These are phyloP conservation scores for Melanopsichium pennsylvanicum DNA, from an alignment of 1,284 basidiomycete genomes.

Conservation along the genomic window DNA sequence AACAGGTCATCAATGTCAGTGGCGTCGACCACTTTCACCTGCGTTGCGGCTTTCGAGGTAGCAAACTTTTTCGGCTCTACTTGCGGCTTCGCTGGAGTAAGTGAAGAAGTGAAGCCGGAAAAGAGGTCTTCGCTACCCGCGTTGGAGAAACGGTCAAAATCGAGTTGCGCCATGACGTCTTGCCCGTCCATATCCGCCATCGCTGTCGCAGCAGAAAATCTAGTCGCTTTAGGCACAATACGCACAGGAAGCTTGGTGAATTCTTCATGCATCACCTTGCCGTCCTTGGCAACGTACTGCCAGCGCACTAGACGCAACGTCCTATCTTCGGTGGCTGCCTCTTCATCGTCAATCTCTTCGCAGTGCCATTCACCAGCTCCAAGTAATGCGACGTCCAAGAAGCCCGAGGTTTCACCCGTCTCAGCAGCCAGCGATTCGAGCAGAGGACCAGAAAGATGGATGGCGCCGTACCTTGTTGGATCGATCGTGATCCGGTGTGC, in stretches of 20 bases:
- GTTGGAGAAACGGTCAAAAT: slow-evolving; percentile 32
- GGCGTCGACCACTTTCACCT: slow-evolving; percentile 6
- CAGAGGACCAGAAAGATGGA: slow-evolving; percentile 49
- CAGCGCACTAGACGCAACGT: slow-evolving; percentile 32
- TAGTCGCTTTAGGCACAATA: slow-evolving; percentile 3
- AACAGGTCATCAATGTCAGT: slow-evolving; percentile 38
- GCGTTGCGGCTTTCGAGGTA: neutral
- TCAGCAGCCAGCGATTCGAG: slow-evolving; percentile 38
- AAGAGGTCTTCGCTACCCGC: slow-evolving; percentile 41
- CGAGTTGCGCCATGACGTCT: slow-evolving; percentile 30
- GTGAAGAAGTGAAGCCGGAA: slow-evolving; percentile 23
- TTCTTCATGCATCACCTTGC: slow-evolving; percentile 42
- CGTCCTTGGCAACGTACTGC: slow-evolving; percentile 41
- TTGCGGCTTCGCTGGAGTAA: slow-evolving; percentile 5
- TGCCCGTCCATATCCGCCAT: slow-evolving; percentile 1
- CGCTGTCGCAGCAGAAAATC: neutral
- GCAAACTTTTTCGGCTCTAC: neutral
- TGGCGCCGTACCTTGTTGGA: slow-evolving; percentile 56
- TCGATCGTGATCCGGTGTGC: slow-evolving; percentile 58
- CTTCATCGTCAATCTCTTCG: slow-evolving; percentile 29
- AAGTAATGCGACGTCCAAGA: slow-evolving; percentile 17
- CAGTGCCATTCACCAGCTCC: slow-evolving; percentile 35
- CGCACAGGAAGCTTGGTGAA: slow-evolving; percentile 33
- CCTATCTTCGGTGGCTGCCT: neutral
- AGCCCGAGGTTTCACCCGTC: slow-evolving; percentile 1